phyloP scores from a whole-genome alignment of 352 stramenopile genomes.

The Phytophthora cactorum region DNA sequence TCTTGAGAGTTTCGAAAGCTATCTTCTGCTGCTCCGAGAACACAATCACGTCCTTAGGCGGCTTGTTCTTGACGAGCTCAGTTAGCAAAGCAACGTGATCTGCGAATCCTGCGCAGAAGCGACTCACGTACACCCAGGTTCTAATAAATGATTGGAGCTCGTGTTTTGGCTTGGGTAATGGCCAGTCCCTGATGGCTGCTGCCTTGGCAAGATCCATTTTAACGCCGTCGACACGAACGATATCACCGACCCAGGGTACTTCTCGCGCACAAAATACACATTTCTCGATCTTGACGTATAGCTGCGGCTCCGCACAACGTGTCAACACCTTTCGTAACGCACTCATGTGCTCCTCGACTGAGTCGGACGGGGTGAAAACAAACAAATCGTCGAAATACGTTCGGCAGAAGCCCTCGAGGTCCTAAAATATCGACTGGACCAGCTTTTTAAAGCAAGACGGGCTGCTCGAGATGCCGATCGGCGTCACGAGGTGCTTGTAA shows the following conservation, averaged over 20 bases:
- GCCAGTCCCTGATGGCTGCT: neutral
- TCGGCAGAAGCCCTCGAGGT: neutral
- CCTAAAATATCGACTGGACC: neutral
- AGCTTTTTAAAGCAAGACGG: constrained; percentile 6
- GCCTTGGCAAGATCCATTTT: neutral
- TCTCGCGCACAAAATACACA: neutral
- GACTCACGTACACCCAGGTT: neutral
- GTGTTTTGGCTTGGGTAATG: neutral
- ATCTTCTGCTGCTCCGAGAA: too few relatives aligned
- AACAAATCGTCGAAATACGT: constrained; percentile 11
- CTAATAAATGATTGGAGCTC: neutral
- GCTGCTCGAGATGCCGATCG: constrained; percentile 8
- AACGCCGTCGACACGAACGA: neutral
- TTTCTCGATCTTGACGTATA: neutral
- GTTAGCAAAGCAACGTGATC: too few relatives aligned
- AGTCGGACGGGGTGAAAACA: neutral
- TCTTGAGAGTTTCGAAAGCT: too few relatives aligned
- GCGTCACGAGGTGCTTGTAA: constrained; percentile 1
- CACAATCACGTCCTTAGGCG: too few relatives aligned
- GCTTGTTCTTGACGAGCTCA: too few relatives aligned
- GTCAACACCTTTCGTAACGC: neutral
- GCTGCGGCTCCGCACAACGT: neutral
- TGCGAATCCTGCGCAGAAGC: too few relatives aligned
- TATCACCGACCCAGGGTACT: neutral
- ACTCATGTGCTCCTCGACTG: neutral